Conservation (phyloP, 371 early-diverging fungal genomes). For the Apophysomyces variabilis region DNA sequence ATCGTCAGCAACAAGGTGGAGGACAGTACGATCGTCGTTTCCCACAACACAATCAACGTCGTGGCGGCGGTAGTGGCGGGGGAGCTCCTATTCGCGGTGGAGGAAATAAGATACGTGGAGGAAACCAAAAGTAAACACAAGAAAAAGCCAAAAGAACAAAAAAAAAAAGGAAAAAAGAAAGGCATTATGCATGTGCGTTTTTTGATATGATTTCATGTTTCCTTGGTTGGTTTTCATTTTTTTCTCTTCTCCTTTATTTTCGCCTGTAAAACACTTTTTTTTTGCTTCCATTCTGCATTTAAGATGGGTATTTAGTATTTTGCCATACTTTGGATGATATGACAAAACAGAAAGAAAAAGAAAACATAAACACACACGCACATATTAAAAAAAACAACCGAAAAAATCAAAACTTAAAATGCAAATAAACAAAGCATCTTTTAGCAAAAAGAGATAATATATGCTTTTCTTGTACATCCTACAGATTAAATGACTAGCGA, state of each 20-base stretch:
- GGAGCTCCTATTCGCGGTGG: neutral
- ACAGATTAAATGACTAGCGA: neutral
- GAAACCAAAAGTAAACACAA: slow-evolving; percentile 8
- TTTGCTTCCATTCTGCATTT: neutral
- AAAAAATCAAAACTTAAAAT: neutral
- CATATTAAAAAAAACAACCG: neutral
- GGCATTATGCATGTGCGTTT: neutral
- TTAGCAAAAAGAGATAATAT: neutral
- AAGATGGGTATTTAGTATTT: neutral
- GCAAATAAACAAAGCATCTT: neutral
- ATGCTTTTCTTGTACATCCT: neutral
- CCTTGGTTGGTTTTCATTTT: neutral
- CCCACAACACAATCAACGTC: slow-evolving; percentile 23
- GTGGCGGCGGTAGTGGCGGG: slow-evolving; percentile 21
- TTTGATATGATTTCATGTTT: slow-evolving; percentile 4
- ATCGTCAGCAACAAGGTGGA: slow-evolving; percentile 22
- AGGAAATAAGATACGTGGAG: slow-evolving; percentile 7
- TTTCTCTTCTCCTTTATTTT: slow-evolving; percentile 9
- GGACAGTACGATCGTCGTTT: slow-evolving; percentile 26
- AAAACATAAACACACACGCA: neutral
- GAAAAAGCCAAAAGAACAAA: no score
- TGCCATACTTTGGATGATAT: neutral
- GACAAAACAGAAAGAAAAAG: neutral
- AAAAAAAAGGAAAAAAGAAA: neutral
- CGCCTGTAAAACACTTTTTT: slow-evolving; percentile 11